A percentile compares a stretch with the other conserved stretches of the same genome.
Evolutionary conservation across 768 basidiomycete genomes (phyloP).

Genomic region (Clitopilus hobsonii): DNA sequence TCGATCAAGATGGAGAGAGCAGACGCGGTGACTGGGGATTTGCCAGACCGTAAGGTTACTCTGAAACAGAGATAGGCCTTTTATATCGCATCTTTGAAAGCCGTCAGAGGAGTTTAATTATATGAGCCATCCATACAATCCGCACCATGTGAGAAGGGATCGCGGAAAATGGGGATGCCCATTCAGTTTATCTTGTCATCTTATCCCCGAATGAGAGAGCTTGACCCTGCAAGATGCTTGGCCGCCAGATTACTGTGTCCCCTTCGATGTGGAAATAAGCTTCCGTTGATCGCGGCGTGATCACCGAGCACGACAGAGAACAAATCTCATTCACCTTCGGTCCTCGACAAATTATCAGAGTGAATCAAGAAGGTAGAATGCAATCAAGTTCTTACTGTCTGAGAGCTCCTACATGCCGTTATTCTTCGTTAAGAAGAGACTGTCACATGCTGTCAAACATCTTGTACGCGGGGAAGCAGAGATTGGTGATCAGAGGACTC

Average conservation of each 20-base stretch:
- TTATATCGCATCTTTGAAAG: not conserved
- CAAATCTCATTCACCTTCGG: not conserved
- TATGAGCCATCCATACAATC: not conserved
- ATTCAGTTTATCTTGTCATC: not conserved
- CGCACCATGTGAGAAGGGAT: not conserved
- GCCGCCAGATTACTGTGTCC: not conserved
- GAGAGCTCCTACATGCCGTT: not conserved
- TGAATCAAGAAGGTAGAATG: not conserved
- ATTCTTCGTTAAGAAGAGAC: not conserved
- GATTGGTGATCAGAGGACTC: not conserved
- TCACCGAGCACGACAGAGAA: not conserved
- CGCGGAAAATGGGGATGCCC: not conserved
- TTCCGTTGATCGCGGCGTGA: not conserved
- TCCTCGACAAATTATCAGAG: not conserved
- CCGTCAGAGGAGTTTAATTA: slow-evolving; percentile 1
- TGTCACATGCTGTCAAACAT: not conserved
- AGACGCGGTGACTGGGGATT: not conserved
- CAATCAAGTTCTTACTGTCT: not conserved
- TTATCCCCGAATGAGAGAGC: not conserved
- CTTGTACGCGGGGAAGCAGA: not conserved
- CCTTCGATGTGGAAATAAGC: not conserved
- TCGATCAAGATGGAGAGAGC: not conserved
- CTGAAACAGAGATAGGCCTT: not conserved
- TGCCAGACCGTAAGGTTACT: not conserved
- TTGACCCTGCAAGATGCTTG: not conserved